Base-by-base conservation (phyloP, 139 green algal genomes). In the Pycnococcus provasolii region DNA sequence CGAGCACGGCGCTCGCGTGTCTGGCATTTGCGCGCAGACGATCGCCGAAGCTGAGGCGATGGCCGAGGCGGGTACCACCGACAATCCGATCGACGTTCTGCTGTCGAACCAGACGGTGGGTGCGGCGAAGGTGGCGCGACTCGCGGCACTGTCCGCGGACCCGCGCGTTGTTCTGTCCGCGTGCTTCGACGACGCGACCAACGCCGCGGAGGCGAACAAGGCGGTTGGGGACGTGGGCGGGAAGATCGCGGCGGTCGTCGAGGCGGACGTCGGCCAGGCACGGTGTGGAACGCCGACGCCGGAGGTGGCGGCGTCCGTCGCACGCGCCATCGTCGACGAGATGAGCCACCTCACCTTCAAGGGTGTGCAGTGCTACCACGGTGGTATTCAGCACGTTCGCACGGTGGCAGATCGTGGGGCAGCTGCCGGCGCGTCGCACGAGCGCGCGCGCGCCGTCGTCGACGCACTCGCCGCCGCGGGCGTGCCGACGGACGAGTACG, bases 291-390 rank as follows among this genome's bases (percentile, higher is more conserved):
- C 26, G 8, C n/a, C 15, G 8, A 62, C 55, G n/a, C 15, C 55
- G n/a, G 7, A 8, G 8, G 55, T 9, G 8, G 55, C 55, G n/a
- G 55, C 26, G n/a, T 15, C 39, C 15, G 15, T 62, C 26, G 55
- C 55, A 8, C 7, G 41, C 15, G 55, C 26, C n/a, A 41, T 62
- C 7, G 41, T 45, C 7, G 55, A 8, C n/a, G 15, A 45, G 7
- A 26, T 45, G 7, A 7, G 8, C 15, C 15, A 9, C 7, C 26
- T 62, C 15, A 7, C 7, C 26, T 62, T 62, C 26, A 41, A 62
- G n/a, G 55, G 55, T 8, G 7, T 45, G n/a, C 55, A 62, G 55
- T 39, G n/a, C n/a, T 62, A 62, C 55, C 55, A 62, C 55, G 55
- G 55, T 8, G 55, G n/a, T 26, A 62, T 62, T 0, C 55, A 62